Evolutionary conservation across 495 filamentous ascomycete genomes (phyloP), one percentile per base, ranked within the genome.

Genomic region (Choiromyces venosus): DNA sequence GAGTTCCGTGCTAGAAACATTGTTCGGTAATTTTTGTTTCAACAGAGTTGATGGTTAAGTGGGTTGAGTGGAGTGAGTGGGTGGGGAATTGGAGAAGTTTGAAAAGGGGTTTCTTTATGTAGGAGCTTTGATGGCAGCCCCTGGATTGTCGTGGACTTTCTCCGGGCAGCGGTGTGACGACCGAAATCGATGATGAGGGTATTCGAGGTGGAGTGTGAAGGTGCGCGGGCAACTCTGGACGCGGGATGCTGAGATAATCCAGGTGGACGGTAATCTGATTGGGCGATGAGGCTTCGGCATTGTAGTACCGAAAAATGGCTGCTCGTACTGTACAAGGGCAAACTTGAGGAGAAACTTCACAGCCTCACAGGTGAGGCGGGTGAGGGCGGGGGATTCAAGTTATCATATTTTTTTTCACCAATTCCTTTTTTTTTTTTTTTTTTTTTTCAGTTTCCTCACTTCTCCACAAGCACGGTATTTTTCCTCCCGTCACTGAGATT

Each of bases 1-100:
- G 74, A 69, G 61, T 19, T 44, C 37, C 75, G 75, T 52, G 69
- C 69, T 67, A 77, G 74, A 77, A 77, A 77, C 75, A 77, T 77
- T 77, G 65, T 46, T 18, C 4, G 25, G 52, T 33, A 29, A 16
- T 12, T 33, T 66, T 37, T 29, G 46, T 10, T 72, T 69, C 69
- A 44, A 52, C 37, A 10, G 35, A 40, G 37, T 37, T 38, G 33
- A 37, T 42, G n/a, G 39, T 65, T 73, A 65, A 69, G 42, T 25
- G 65, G 52, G 8, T 65, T 39, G 37, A 72, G 36, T 66, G 67
- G 35, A 38, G 68, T 25, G 35, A 33, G 37, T 12, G 8, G 65
- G 36, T 33, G 61, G 10, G 67, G 4, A 10, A n/a, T n/a, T 21
- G 14, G 46, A 16, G 37, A 25, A 35, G 66, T 21, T 36, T 4